phyloP scores from a whole-genome alignment of 257 asterid species.

The Ophiorrhiza pumila region DNA sequence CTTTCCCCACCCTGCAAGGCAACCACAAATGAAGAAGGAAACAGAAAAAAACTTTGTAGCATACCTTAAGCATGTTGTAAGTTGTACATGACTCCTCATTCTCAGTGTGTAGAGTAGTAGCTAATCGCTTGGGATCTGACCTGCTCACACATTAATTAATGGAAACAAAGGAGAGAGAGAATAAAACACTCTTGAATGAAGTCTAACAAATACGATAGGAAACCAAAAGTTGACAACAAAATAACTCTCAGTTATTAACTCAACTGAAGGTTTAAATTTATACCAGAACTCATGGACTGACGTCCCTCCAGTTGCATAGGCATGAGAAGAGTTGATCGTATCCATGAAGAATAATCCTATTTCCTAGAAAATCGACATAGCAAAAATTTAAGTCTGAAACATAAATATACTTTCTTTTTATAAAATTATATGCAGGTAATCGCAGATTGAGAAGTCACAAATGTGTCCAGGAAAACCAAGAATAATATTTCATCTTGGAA shows the following conservation, averaged over 20 bases:
- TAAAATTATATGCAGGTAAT: no score
- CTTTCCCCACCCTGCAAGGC: not conserved
- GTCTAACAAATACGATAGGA: no score
- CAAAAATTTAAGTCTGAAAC: not conserved
- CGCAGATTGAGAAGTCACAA: no score
- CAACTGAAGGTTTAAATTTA: not conserved
- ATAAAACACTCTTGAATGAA: not conserved
- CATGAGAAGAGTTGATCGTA: constrained; percentile 76
- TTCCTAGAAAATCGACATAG: constrained; percentile 42
- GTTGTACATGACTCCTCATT: constrained; percentile 94
- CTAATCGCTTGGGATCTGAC: constrained; percentile 75
- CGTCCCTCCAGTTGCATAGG: constrained; percentile 97
- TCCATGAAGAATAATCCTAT: constrained; percentile 75
- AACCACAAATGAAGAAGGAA: not conserved
- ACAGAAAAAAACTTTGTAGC: not conserved
- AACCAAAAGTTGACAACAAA: not conserved
- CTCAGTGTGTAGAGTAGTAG: constrained; percentile 49
- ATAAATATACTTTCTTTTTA: no score
- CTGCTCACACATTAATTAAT: constrained; percentile 29
- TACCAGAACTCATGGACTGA: constrained; percentile 74
- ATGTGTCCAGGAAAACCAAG: no score
- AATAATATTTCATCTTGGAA: no score
- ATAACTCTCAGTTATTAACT: not conserved
- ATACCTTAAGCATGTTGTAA: constrained; percentile 92
- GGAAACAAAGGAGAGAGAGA: not conserved